phyloP scores from a whole-genome alignment of 192 early-diverging fungal species.

The Coemansia sp. region DNA sequence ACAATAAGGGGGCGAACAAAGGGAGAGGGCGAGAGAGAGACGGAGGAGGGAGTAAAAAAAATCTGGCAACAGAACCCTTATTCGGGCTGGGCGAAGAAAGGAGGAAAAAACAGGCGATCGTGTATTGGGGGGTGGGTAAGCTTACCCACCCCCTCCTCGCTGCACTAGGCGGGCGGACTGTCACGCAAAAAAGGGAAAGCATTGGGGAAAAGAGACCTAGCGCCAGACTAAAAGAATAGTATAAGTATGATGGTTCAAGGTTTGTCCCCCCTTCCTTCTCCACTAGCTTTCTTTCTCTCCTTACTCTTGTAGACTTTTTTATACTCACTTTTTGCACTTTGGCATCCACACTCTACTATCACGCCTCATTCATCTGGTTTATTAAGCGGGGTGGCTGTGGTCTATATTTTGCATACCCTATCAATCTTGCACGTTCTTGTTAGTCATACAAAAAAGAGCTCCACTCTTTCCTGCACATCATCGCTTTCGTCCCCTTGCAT shows the following conservation, averaged over 20 bases:
- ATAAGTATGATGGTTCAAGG: constrained; percentile 4
- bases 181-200: background rate
- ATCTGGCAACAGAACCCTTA: constrained; percentile 1
- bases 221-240: background rate
- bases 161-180: background rate
- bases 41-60: background rate
- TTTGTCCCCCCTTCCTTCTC: background rate
- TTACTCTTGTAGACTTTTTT: background rate
- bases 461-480: no score
- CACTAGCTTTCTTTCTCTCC: background rate
- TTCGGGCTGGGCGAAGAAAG: constrained; percentile 3
- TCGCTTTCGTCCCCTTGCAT: background rate
- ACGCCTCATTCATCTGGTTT: background rate
- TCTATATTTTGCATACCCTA: no score
- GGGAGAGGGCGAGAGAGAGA: background rate
- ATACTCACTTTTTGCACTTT: background rate
- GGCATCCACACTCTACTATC: background rate
- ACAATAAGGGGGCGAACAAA: constrained; percentile 2
- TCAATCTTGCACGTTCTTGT: no score
- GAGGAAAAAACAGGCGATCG: background rate
- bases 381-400: background rate
- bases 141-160: background rate
- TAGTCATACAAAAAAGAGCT: no score
- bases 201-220: background rate
- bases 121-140: background rate